A percentile compares a stretch with the other conserved stretches of the same genome.
Conservation (phyloP, 805 yeast species). For the Barnettozyma pratensis region DNA sequence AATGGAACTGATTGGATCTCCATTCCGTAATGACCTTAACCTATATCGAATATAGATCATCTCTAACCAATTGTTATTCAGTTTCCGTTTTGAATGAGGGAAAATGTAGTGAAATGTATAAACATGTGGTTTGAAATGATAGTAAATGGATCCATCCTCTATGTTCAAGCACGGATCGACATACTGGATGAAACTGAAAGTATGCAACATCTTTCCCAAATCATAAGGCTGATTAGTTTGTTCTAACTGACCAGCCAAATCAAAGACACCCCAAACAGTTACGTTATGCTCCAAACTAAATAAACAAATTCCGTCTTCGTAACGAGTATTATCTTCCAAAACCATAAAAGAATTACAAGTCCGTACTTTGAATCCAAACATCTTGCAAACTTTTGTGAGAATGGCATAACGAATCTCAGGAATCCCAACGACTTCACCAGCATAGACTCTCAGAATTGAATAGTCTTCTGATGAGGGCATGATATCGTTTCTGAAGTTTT, state of each 20-base stretch:
- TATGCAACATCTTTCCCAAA: background rate
- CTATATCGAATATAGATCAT: background rate
- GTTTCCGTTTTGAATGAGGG: background rate
- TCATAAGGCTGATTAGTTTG: background rate
- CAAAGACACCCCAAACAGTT: background rate
- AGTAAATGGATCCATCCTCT: constrained; percentile 8
- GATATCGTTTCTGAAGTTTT: constrained; percentile 4
- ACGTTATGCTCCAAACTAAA: constrained; percentile 1
- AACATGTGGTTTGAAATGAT: constrained; percentile 4
- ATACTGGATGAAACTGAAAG: constrained; percentile 1
- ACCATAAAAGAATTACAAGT: constrained; percentile 4
- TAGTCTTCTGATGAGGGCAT: constrained; percentile 10
- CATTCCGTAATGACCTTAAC: background rate
- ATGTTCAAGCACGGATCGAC: constrained; percentile 1
- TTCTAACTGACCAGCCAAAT: background rate
- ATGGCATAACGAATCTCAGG: constrained; percentile 7
- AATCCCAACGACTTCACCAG: constrained; percentile 7
- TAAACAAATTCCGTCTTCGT: constrained; percentile 1
- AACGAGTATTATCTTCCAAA: background rate
- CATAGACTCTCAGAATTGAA: constrained; percentile 8
- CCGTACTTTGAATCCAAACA: background rate
- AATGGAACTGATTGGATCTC: background rate
- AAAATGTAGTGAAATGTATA: constrained; percentile 3
- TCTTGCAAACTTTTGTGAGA: constrained; percentile 3
- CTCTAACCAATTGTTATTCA: constrained; percentile 4